A percentile compares a stretch with the other conserved stretches of the same genome.
Evolutionary conservation across 257 asterid genomes (phyloP).

Genomic region (Phtheirospermum japonicum): DNA sequence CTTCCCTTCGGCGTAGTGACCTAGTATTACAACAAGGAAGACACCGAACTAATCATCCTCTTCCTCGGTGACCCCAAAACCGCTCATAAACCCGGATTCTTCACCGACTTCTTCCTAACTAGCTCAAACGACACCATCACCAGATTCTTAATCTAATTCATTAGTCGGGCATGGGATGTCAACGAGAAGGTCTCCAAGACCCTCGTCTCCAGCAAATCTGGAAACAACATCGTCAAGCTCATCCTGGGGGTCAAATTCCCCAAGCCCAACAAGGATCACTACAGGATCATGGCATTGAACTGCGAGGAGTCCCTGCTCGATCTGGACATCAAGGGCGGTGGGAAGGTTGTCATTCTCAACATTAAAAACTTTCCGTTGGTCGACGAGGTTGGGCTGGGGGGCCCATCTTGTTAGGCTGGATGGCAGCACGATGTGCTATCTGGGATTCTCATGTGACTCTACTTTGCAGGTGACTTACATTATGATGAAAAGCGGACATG

Average conservation of each 20-base stretch:
- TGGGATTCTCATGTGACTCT: slow-evolving; percentile 86
- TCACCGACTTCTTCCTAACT: slow-evolving; percentile 50
- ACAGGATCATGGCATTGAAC: slow-evolving; percentile 47
- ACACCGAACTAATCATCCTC: slow-evolving; percentile 43
- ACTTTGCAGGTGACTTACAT: no score
- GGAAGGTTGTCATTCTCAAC: slow-evolving; percentile 69
- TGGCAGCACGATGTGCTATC: slow-evolving; percentile 86
- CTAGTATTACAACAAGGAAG: slow-evolving; percentile 88
- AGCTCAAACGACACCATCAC: slow-evolving; percentile 50
- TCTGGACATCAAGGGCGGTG: slow-evolving; percentile 53
- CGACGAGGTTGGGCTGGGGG: slow-evolving; percentile 72
- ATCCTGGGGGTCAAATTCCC: slow-evolving; percentile 38
- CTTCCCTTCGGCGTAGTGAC: slow-evolving; percentile 87
- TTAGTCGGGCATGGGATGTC: slow-evolving; percentile 51
- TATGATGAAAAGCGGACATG: slow-evolving; percentile 80
- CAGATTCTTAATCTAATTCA: slow-evolving; percentile 48
- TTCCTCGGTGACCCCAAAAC: slow-evolving; percentile 54
- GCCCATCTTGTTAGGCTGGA: slow-evolving; percentile 76
- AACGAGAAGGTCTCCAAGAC: slow-evolving; percentile 36
- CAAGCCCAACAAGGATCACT: slow-evolving; percentile 47
- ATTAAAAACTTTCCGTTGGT: slow-evolving; percentile 86
- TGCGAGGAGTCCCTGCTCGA: slow-evolving; percentile 57
- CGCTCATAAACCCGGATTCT: slow-evolving; percentile 52
- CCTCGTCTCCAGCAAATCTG: no score
- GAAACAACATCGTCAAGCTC: no score